These are phyloP conservation scores for Entomortierella lignicola DNA, from an alignment of 192 early-diverging fungal species.

Conservation along the genomic window DNA sequence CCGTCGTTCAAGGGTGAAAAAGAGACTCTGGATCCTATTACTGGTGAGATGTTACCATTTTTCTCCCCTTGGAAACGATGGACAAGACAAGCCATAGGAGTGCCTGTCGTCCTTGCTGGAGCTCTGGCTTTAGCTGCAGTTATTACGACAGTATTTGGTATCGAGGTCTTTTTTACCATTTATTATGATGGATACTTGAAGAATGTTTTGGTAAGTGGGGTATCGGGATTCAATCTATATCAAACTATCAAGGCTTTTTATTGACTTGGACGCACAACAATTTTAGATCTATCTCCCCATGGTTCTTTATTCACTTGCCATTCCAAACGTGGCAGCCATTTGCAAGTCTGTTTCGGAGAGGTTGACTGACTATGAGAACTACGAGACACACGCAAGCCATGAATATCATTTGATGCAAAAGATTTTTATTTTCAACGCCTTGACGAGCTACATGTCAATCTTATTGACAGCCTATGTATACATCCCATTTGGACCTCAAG, in stretches of 20 bases:
- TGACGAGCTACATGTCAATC: constrained; percentile 85
- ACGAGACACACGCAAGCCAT: constrained; percentile 75
- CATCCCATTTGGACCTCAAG: constrained; percentile 82
- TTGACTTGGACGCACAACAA: no score
- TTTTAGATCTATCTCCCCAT: constrained; percentile 76
- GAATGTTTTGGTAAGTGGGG: constrained; percentile 55
- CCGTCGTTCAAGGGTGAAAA: constrained; percentile 77
- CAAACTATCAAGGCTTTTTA: not conserved
- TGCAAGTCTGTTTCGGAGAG: constrained; percentile 71
- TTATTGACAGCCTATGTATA: constrained; percentile 90
- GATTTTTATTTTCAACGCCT: constrained; percentile 88
- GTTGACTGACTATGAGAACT: constrained; percentile 89
- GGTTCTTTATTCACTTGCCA: constrained; percentile 75
- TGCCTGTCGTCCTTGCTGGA: constrained; percentile 69
- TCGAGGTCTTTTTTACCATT: constrained; percentile 82
- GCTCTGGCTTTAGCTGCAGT: constrained; percentile 69
- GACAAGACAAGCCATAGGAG: constrained; percentile 65
- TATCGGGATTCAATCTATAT: not conserved
- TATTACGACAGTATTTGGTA: constrained; percentile 75
- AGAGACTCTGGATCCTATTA: constrained; percentile 69
- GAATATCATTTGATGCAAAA: constrained; percentile 81
- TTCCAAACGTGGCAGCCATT: constrained; percentile 75
- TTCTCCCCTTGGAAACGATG: constrained; percentile 80
- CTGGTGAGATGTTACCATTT: constrained; percentile 78
- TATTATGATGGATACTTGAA: constrained; percentile 87